Conservation (phyloP, 2,329 filamentous ascomycete genomes). For the Penicillium occitanis region DNA sequence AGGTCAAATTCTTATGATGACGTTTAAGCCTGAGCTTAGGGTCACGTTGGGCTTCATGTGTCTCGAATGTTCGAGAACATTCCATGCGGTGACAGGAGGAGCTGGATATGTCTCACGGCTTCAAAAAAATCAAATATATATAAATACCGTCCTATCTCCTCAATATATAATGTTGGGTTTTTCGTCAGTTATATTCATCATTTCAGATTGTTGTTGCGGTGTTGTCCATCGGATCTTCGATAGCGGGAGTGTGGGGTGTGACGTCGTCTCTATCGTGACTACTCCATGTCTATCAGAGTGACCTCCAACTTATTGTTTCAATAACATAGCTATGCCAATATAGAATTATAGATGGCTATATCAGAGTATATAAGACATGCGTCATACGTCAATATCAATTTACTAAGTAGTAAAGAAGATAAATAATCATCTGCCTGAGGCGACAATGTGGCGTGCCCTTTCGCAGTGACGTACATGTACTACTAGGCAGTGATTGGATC, state of each 20-base stretch:
- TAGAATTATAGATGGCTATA: neutral
- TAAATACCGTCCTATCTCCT: neutral
- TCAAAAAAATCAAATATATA: neutral
- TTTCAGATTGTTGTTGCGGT: neutral
- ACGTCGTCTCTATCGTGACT: conserved; percentile 7
- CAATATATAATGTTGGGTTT: neutral
- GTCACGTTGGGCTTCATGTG: conserved; percentile 14
- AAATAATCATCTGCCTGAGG: neutral
- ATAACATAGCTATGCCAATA: neutral
- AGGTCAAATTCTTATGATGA: conserved; percentile 7
- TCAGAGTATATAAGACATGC: neutral
- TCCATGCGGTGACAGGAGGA: neutral
- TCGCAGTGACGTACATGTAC: neutral
- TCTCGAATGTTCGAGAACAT: conserved; percentile 14
- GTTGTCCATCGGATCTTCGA: neutral
- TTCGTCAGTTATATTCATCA: neutral
- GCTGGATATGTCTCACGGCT: neutral
- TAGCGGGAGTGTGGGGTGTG: neutral
- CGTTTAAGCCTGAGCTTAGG: neutral
- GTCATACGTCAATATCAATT: neutral
- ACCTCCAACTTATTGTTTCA: neutral
- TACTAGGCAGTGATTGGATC: neutral
- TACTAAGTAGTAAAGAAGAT: neutral
- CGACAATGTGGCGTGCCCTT: neutral
- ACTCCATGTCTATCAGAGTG: neutral